Base-by-base conservation (phyloP, 2,329 filamentous ascomycete genomes). In the Biscogniauxia sp. region DNA sequence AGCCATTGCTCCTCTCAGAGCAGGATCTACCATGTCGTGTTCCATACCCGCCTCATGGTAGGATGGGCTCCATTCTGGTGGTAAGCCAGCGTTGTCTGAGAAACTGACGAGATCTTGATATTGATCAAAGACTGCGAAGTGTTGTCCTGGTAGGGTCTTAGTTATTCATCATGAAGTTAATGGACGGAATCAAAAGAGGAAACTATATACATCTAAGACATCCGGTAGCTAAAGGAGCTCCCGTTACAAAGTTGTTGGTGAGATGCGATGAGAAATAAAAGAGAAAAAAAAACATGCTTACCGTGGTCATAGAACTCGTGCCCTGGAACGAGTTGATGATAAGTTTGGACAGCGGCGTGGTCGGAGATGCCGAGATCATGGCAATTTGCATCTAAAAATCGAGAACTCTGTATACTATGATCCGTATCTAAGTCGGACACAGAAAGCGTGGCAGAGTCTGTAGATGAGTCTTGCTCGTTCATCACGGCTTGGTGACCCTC, bases 371-470 rank as follows among this genome's bases (percentile, higher is more conserved):
- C 60, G 55, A 68, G 59, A 56, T 65, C 69, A 53, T 66, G 66
- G 51, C 63, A n/a, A n/a, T 15, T 55, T 32, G 67, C 54, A 53
- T 59, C 62, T 19, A 68, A 60, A 64, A 67, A 71, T 28, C 64
- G 65, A 26, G 66, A 63, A 52, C 64, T 65, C 58, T 72, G 68
- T 19, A 68, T 51, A 67, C 69, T 66, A 23, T 69, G 69, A 53
- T 72, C 66, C 55, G 70, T 63, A 57, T 64, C 70, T 66, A 76
- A 70, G 20, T 74, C 71, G 8, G 74, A 72, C 9, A 76, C 69
- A 15, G 75, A 72, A 17, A 69, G 70, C 17, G 74, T 66, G 15
- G 70, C 70, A 17, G 70, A 64, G 20, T 71, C 62, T 55, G 68
- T 69, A 25, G 71, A 64, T 26, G 69, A 69, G 54, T 74, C 67